Evolutionary conservation across 129 eudicot genomes (phyloP).

Genomic region (Lonicera japonica): DNA sequence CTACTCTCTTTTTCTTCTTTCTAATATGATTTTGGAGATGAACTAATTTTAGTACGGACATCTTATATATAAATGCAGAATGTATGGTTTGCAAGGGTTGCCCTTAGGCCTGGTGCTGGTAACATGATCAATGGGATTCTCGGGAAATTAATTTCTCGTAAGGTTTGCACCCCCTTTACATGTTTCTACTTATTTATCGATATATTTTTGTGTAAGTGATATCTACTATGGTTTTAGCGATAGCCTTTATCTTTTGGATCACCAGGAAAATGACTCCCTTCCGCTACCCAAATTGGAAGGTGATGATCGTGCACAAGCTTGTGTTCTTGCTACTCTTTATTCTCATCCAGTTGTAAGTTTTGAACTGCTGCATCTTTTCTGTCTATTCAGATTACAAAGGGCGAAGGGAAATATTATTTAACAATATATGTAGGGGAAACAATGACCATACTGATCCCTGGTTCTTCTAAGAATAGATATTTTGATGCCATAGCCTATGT

Average conservation of each 20-base stretch:
- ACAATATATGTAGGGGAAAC: no score
- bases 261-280: constrained; percentile 70
- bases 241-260: constrained; percentile 11
- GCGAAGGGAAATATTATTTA: not conserved
- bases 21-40: not conserved
- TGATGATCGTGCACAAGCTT: constrained; percentile 86
- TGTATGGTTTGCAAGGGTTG: constrained; percentile 83
- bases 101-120: constrained; percentile 97
- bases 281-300: constrained; percentile 78
- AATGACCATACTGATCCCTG: no score
- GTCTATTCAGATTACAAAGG: not conserved
- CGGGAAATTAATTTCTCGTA: constrained; percentile 72
- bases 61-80: constrained; percentile 44
- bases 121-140: constrained; percentile 93
- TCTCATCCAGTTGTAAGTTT: constrained; percentile 96
- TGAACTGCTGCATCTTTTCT: not conserved
- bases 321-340: constrained; percentile 79
- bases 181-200: not conserved
- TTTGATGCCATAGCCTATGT: no score
- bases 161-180: constrained; percentile 30
- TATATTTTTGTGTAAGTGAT: not conserved
- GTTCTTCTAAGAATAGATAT: no score
- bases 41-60: constrained; percentile 4
- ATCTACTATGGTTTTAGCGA: not conserved
- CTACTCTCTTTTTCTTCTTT: not conserved